Evolutionary conservation across 2,329 filamentous ascomycete genomes (phyloP).

Genomic region (Cercospora sojina): DNA sequence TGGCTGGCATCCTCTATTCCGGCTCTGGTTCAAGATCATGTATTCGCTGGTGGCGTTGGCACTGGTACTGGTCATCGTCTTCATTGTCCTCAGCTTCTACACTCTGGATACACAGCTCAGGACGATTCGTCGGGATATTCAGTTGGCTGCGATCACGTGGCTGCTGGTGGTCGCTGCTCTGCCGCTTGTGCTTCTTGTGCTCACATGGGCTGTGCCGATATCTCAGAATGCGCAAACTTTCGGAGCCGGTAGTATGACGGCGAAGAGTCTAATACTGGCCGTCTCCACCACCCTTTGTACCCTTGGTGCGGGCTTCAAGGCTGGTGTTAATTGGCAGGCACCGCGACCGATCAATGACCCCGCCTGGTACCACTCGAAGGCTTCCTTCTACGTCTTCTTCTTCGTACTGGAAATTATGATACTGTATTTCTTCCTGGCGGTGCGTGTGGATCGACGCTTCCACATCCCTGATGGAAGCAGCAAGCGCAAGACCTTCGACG

Average conservation of each 20-base stretch:
- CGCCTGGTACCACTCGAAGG: constrained; percentile 36
- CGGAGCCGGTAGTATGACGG: constrained; percentile 25
- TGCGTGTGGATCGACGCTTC: constrained; percentile 33
- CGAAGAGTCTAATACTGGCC: constrained; percentile 25
- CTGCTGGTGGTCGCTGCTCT: constrained; percentile 29
- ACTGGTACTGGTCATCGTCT: constrained; percentile 31
- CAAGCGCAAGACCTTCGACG: constrained; percentile 21
- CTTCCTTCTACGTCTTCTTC: constrained; percentile 34
- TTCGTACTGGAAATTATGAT: constrained; percentile 37
- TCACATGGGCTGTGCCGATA: constrained; percentile 21
- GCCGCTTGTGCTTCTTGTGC: constrained; percentile 26
- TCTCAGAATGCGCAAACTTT: constrained; percentile 20
- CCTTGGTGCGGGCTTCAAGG: constrained; percentile 31
- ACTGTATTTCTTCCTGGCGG: constrained; percentile 30
- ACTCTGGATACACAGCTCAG: constrained; percentile 27
- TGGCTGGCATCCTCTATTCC: constrained; percentile 31
- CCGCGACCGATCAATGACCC: constrained; percentile 29
- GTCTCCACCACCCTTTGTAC: constrained; percentile 23
- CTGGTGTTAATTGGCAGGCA: constrained; percentile 31
- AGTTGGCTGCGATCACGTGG: constrained; percentile 29
- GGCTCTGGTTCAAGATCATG: constrained; percentile 16
- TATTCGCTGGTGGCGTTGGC: constrained; percentile 20
- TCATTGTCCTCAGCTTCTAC: constrained; percentile 34
- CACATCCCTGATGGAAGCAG: constrained; percentile 34
- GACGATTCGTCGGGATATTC: constrained; percentile 22